Evolutionary conservation across 768 basidiomycete genomes (phyloP).

Genomic region (Cantharellus cinnabarinus): DNA sequence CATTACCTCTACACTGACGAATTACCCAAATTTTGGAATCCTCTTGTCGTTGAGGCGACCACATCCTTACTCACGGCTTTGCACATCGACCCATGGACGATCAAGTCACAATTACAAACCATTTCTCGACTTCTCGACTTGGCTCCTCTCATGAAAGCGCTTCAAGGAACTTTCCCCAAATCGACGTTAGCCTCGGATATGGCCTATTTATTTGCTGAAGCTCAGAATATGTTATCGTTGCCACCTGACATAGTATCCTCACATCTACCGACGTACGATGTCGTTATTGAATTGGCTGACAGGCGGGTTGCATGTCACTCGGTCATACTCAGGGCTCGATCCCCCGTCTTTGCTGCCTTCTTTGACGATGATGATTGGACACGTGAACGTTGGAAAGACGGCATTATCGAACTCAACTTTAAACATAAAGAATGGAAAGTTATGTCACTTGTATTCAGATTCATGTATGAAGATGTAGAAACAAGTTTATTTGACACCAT

Average conservation of each 20-base stretch:
- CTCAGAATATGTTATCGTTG: conserved; percentile 1
- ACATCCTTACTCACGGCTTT: conserved; percentile 21
- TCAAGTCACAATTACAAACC: conserved; percentile 42
- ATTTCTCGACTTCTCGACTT: conserved; percentile 43
- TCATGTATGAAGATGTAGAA: conserved; percentile 55
- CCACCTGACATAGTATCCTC: not conserved
- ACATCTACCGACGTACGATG: conserved; percentile 24
- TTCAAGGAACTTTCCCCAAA: conserved; percentile 33
- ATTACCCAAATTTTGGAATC: conserved; percentile 68
- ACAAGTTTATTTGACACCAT: conserved; percentile 48
- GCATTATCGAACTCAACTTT: conserved; percentile 44
- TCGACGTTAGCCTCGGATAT: conserved; percentile 34
- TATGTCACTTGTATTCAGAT: conserved; percentile 56
- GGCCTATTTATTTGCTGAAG: conserved; percentile 25
- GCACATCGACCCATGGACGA: conserved; percentile 24
- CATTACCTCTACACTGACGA: conserved; percentile 81
- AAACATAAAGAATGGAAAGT: conserved; percentile 49
- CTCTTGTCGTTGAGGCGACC: conserved; percentile 32
- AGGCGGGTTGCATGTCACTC: conserved; percentile 46
- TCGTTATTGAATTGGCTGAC: conserved; percentile 52
- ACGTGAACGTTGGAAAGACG: conserved; percentile 31
- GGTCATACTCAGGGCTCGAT: conserved; percentile 56
- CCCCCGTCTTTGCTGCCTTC: conserved; percentile 64
- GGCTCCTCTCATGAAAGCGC: conserved; percentile 35
- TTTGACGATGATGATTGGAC: conserved; percentile 78